Evolutionary conservation across 495 filamentous ascomycete genomes (phyloP).

Genomic region (Trichoderma orchidacearum): DNA sequence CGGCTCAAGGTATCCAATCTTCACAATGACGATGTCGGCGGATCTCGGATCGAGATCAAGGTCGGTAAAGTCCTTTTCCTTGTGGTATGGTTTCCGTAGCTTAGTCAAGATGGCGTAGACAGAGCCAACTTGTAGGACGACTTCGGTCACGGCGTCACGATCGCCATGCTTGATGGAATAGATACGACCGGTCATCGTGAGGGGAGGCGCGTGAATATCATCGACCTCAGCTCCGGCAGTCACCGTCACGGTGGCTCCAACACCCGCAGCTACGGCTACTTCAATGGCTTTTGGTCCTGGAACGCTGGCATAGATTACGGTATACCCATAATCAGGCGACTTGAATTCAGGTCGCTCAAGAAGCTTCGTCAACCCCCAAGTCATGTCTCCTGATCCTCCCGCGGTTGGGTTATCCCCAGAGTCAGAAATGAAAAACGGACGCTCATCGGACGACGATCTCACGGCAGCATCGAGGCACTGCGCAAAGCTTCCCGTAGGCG

Average conservation of each 20-base stretch:
- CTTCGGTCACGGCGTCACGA: constrained; percentile 31
- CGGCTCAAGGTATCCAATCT: constrained; percentile 47
- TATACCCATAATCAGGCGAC: constrained; percentile 16
- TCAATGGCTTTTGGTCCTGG: constrained; percentile 34
- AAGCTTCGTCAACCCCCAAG: constrained; percentile 35
- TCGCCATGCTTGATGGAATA: constrained; percentile 42
- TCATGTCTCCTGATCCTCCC: constrained; percentile 42
- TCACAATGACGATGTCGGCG: constrained; percentile 41
- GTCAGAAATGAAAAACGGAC: constrained; percentile 45
- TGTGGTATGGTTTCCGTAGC: constrained; percentile 44
- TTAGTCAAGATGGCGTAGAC: constrained; percentile 42
- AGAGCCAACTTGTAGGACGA: constrained; percentile 38
- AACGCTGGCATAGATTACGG: constrained; percentile 42
- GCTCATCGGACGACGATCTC: constrained; percentile 15
- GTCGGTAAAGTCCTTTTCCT: constrained; percentile 39
- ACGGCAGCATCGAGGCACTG: constrained; percentile 37
- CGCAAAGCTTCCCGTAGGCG: constrained; percentile 34
- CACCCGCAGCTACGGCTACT: constrained; percentile 29
- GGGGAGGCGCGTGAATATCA: constrained; percentile 32
- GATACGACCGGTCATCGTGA: constrained; percentile 39
- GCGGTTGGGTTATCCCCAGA: constrained; percentile 46
- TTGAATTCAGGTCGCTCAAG: constrained; percentile 35
- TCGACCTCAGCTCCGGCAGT: constrained; percentile 43
- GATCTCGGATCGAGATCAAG: constrained; percentile 31
- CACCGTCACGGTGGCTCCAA: constrained; percentile 37